Evolutionary conservation across 1,284 basidiomycete species (phyloP).

Genomic region (Trametes versicolor): DNA sequence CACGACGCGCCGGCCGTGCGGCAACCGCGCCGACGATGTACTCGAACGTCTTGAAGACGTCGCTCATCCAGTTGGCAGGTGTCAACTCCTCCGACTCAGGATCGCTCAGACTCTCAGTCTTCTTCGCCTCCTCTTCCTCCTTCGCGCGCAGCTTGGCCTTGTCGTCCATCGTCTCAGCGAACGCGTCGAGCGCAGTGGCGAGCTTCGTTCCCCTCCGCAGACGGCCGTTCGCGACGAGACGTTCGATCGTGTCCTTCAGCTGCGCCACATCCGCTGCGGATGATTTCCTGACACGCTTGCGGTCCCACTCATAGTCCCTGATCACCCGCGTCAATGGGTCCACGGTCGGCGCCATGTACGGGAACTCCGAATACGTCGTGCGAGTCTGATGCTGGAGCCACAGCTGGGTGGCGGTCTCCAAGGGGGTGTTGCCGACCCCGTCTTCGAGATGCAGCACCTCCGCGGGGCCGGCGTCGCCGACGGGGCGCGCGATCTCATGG

Average conservation of each 20-base stretch:
- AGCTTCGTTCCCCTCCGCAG: slow-evolving; percentile 46
- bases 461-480: slow-evolving; percentile 50
- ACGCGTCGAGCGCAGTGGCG: slow-evolving; percentile 45
- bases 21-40: slow-evolving; percentile 40
- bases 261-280: slow-evolving; percentile 44
- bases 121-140: slow-evolving; percentile 34
- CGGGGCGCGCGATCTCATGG: slow-evolving; percentile 47
- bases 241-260: slow-evolving; percentile 47
- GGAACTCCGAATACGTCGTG: slow-evolving; percentile 7
- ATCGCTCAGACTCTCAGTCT: neutral
- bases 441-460: slow-evolving; percentile 58
- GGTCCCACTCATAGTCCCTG: neutral
- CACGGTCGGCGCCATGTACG: neutral
- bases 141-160: slow-evolving; percentile 38
- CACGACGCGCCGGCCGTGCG: slow-evolving; percentile 38
- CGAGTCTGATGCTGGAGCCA: slow-evolving; percentile 32
- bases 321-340: neutral
- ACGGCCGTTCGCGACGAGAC: slow-evolving; percentile 46
- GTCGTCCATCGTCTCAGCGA: slow-evolving; percentile 47
- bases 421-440: slow-evolving; percentile 61
- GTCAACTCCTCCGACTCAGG: slow-evolving; percentile 21
- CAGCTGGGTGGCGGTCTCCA: slow-evolving; percentile 51
- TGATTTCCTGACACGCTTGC: neutral
- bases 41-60: slow-evolving; percentile 34
- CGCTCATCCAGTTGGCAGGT: slow-evolving; percentile 4